phyloP scores from a whole-genome alignment of 2,329 filamentous ascomycete genomes.

The Penicillium frequentans region DNA sequence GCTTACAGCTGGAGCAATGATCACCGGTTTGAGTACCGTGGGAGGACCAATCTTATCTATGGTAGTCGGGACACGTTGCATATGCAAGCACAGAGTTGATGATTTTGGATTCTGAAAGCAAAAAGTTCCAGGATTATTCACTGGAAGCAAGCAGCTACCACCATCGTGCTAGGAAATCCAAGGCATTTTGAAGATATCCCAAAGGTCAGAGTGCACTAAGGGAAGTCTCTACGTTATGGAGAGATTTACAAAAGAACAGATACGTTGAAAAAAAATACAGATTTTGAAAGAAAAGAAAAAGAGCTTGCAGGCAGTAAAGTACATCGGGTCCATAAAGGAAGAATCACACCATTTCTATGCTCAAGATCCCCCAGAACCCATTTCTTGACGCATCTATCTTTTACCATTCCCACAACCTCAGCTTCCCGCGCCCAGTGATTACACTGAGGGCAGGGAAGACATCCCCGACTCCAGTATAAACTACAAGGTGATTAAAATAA shows the following conservation, averaged over 20 bases:
- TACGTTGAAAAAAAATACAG: constrained; percentile 21
- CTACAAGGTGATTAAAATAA: constrained; percentile 18
- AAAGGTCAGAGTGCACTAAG: too few relatives aligned
- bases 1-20: too few relatives aligned
- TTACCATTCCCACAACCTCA: constrained; percentile 35
- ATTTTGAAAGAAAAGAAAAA: constrained; percentile 36
- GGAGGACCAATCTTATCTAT: not conserved
- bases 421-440: constrained; percentile 28
- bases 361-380: constrained; percentile 40
- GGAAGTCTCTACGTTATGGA: not conserved
- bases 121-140: too few relatives aligned
- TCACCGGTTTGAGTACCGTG: not conserved
- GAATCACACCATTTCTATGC: constrained; percentile 44
- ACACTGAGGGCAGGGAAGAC: constrained; percentile 24
- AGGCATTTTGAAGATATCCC: too few relatives aligned
- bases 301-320: constrained; percentile 51
- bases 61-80: not conserved
- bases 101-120: too few relatives aligned
- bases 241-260: not conserved
- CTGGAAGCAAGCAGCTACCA: too few relatives aligned
- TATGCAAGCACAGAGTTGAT: not conserved
- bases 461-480: constrained; percentile 27
- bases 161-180: too few relatives aligned
- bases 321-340: constrained; percentile 48
- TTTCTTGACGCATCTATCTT: constrained; percentile 48